Base-by-base conservation (phyloP, 805 yeast genomes). In the Zygoascus flipseniorum region DNA sequence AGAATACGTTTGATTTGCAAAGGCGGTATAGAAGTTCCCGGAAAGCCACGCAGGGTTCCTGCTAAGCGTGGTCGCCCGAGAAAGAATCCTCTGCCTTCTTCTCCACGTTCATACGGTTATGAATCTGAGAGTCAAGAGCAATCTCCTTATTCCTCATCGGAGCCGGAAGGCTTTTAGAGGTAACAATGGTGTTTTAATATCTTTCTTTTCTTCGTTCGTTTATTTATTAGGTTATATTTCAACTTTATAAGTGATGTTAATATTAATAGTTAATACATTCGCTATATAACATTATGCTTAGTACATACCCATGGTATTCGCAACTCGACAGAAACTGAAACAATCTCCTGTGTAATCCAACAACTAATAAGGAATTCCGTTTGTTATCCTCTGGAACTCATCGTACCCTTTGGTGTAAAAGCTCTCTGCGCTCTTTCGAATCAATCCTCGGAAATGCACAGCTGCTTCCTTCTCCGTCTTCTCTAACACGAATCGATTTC, bases 381-480 rank as follows among this genome's bases (percentile, higher is more conserved):
- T 93, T 39, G 99, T 93, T 60, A 93, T 68, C 63, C 95, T 77
- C 71, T 93, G 99, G 81, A 93, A 93, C 72, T 90, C 97, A 66
- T 93, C 99, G 69, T 93, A 93, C 19, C 97, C 98, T 65, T 84
- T 86, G 37, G 99, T 93, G 64, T 85, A 89, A 62, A 81, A 72
- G 70, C 95, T 86, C 69, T 92, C 98, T 69, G 82, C 85, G 54
- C 95, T 83, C 72, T 84, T 86, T 58, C 75, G 76, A 57, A 93
- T 83, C 70, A 93, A 77, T 1, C 81, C 77, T 58, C 86, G 78
- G 82, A 93, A 85, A 60, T 76, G 80, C 37, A 73, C 63, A 9
- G 95, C 89, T 8, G 97, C 97, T 48, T 92, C 97, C 53, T 80
- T 83, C 51, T 92, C 97, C 31, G 79, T 71, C 69, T 85, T 89